Base-by-base conservation (phyloP, 495 filamentous ascomycete species). In the Podospora sp. region DNA sequence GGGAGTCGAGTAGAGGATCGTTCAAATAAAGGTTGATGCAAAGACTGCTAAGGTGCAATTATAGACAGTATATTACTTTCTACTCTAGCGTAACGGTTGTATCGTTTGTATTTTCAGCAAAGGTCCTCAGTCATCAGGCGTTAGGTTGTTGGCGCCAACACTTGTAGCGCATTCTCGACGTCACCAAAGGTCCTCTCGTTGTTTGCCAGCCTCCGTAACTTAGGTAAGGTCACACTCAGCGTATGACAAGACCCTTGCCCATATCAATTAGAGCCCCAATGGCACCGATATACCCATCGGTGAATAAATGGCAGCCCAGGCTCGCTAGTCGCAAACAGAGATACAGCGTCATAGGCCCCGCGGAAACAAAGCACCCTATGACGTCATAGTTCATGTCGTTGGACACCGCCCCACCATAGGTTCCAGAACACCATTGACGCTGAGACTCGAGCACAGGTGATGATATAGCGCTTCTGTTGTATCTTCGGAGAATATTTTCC, bases 341-440 rank as follows among this genome's bases (percentile, higher is more conserved):
- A 26, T 18, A 26, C 20, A 14, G 22, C 53, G 53, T 57, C 53
- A 57, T 57, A n/a, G 22, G 22, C 21, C 22, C 59, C 58, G 14
- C 33, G 26, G 29, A 24, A 64, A 50, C 53, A 64, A 55, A 35
- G 26, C 2, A 27, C 6, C 20, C 26, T 20, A 29, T 64, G 62
- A 64, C 62, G 62, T 64, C 62, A 64, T 56, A 29, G 60, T 21
- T 6, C 26, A 49, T 2, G 18, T n/a, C 51, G 21, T 24, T 40
- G 20, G n/a, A 64, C 27, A 46, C 51, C 50, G 21, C 26, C 50
- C 53, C 11, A 24, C 53, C 22, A 24, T 24, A 57, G n/a, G 22
- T 27, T 26, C 21, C 53, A 57, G 20, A 26, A 26, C 53, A 57
- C 53, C 11, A 57, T 8, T 22, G 53, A 33, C 29, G 8, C 3